A percentile compares a stretch with the other conserved stretches of the same genome.
These are phyloP conservation scores for Rutidosis leptorrhynchoides DNA, from an alignment of 129 eudicot genomes.

Conservation along the genomic window DNA sequence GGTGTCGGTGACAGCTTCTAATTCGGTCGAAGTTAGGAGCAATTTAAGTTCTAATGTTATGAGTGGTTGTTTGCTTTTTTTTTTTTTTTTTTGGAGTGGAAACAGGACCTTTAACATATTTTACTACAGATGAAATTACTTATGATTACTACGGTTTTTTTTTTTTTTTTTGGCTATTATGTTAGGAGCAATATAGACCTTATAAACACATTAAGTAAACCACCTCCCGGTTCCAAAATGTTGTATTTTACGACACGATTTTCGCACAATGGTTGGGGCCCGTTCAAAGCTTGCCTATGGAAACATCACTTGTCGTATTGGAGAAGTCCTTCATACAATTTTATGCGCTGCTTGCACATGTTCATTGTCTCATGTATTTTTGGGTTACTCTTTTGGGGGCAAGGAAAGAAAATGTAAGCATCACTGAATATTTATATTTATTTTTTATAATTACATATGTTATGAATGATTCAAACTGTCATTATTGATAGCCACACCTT, in stretches of 20 bases:
- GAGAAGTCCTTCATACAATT: conserved; percentile 47
- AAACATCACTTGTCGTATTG: conserved; percentile 42
- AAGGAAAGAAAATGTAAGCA: conserved; percentile 41
- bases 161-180: not conserved
- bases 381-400: conserved; percentile 41
- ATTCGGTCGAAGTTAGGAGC: no score
- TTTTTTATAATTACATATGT: no score
- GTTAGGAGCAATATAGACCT: conserved; percentile 34
- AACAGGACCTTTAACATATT: no score
- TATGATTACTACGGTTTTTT: not conserved
- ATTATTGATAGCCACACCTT: no score
- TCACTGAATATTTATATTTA: no score
- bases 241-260: conserved; percentile 35
- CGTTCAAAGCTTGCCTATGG: conserved; percentile 40
- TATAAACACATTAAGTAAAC: conserved; percentile 26
- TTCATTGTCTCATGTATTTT: conserved; percentile 31
- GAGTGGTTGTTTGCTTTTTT: no score
- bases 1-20: no score
- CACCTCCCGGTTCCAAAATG: conserved; percentile 36
- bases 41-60: no score
- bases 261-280: conserved; percentile 37
- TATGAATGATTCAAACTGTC: no score
- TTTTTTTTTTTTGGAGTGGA: no score
- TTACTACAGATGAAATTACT: not conserved
- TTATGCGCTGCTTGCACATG: conserved; percentile 31